These are phyloP conservation scores for Hypoxylon rubiginosum DNA, from an alignment of 2,329 filamentous ascomycete genomes.

Conservation along the genomic window DNA sequence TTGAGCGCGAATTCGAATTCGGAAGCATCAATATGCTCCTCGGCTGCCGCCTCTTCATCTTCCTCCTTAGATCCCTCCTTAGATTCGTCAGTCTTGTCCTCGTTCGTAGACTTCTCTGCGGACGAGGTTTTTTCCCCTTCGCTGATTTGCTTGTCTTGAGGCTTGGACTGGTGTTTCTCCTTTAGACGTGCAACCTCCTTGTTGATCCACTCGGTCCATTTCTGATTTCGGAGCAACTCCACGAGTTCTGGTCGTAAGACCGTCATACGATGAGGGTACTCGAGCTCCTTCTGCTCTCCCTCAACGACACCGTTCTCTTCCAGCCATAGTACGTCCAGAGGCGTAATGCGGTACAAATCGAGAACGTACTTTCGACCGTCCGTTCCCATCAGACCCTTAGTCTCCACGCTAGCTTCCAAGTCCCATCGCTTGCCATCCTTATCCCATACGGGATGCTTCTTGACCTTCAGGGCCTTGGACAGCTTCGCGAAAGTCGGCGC, in stretches of 20 bases:
- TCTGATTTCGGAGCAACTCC: constrained; percentile 84
- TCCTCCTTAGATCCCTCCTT: constrained; percentile 52
- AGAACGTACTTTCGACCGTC: constrained; percentile 98
- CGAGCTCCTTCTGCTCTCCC: constrained; percentile 58
- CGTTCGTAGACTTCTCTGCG: constrained; percentile 48
- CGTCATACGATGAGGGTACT: constrained; percentile 96
- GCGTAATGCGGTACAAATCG: constrained; percentile 94
- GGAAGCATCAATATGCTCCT: constrained; percentile 85
- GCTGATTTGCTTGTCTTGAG: constrained; percentile 51
- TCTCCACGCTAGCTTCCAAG: constrained; percentile 95
- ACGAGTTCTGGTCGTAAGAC: constrained; percentile 91
- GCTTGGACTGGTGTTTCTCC: constrained; percentile 54
- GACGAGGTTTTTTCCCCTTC: constrained; percentile 20
- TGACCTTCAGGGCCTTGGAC: constrained; percentile 89
- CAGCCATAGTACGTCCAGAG: constrained; percentile 90
- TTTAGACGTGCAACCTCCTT: constrained; percentile 75
- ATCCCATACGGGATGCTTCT: constrained; percentile 97
- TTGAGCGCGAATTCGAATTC: constrained; percentile 91
- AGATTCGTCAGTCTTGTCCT: constrained; percentile 45
- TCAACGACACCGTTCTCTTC: constrained; percentile 75
- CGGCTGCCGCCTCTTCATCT: constrained; percentile 56
- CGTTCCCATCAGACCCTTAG: constrained; percentile 96
- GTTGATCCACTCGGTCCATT: constrained; percentile 91
- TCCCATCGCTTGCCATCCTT: constrained; percentile 93
- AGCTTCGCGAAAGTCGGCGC: constrained; percentile 87